phyloP scores from a whole-genome alignment of 768 basidiomycete species.

The Suillus decipiens region DNA sequence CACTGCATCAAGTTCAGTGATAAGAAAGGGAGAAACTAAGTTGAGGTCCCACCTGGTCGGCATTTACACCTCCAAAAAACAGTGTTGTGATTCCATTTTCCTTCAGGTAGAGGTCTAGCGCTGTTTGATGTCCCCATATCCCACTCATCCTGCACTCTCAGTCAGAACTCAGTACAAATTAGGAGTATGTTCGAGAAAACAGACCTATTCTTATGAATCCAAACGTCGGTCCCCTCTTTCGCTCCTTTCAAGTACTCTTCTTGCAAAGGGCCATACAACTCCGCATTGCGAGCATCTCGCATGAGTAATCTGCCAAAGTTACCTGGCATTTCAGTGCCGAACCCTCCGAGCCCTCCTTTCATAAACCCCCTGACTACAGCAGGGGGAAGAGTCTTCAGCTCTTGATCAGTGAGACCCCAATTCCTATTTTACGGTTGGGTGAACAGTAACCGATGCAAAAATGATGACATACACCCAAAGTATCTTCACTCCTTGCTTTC shows the following conservation, averaged over 20 bases:
- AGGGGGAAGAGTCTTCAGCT: slow-evolving; percentile 62
- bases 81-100: slow-evolving; percentile 64
- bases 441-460: neutral
- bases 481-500: slow-evolving; percentile 53
- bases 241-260: slow-evolving; percentile 52
- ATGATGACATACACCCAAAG: slow-evolving; percentile 57
- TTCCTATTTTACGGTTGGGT: slow-evolving; percentile 41
- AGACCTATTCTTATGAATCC: slow-evolving; percentile 73
- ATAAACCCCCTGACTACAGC: slow-evolving; percentile 56
- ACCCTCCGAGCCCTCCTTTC: slow-evolving; percentile 48
- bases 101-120: slow-evolving; percentile 60
- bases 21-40: neutral
- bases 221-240: slow-evolving; percentile 60
- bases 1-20: slow-evolving; percentile 41
- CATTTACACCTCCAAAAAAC: slow-evolving; percentile 65
- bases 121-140: slow-evolving; percentile 64
- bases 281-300: slow-evolving; percentile 58
- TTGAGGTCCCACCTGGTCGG: slow-evolving; percentile 52
- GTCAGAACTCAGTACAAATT: neutral
- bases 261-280: slow-evolving; percentile 65
- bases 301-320: slow-evolving; percentile 58
- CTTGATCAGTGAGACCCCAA: slow-evolving; percentile 71
- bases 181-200: neutral
- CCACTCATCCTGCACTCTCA: slow-evolving; percentile 54
- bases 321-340: slow-evolving; percentile 55